Conservation (phyloP, 2,329 filamentous ascomycete genomes). For the Venturia aucupariae region DNA sequence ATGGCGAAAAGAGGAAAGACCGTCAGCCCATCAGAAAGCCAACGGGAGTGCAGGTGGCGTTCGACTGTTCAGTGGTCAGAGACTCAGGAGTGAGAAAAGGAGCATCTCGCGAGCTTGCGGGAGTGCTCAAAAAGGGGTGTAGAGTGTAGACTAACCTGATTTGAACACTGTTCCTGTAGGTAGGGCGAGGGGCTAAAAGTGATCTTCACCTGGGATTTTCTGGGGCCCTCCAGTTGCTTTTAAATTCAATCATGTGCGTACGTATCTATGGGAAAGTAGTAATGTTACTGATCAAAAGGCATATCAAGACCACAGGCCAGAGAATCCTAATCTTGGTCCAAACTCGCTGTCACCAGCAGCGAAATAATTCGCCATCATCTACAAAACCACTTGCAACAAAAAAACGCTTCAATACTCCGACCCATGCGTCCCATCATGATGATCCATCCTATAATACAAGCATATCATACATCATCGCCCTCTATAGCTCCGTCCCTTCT, state of each 20-base stretch:
- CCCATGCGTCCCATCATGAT: background rate
- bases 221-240: background rate
- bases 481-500: slow-evolving; percentile 13
- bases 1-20: background rate
- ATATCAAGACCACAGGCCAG: background rate
- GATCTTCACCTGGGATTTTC: background rate
- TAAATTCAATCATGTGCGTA: too few species aligned
- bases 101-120: background rate
- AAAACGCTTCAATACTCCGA: slow-evolving; percentile 5
- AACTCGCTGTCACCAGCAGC: background rate
- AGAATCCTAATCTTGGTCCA: background rate
- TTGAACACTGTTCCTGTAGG: background rate
- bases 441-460: background rate
- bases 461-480: background rate
- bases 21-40: background rate
- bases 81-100: background rate
- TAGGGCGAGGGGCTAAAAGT: too few species aligned
- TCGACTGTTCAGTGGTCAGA: background rate
- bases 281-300: too few species aligned
- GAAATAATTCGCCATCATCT: background rate
- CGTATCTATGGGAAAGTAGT: too few species aligned
- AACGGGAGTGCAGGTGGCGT: background rate
- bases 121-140: background rate
- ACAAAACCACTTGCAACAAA: background rate
- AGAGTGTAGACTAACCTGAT: background rate